These are phyloP conservation scores for Serendipita vermifera DNA, from an alignment of 768 basidiomycete species.

Conservation along the genomic window DNA sequence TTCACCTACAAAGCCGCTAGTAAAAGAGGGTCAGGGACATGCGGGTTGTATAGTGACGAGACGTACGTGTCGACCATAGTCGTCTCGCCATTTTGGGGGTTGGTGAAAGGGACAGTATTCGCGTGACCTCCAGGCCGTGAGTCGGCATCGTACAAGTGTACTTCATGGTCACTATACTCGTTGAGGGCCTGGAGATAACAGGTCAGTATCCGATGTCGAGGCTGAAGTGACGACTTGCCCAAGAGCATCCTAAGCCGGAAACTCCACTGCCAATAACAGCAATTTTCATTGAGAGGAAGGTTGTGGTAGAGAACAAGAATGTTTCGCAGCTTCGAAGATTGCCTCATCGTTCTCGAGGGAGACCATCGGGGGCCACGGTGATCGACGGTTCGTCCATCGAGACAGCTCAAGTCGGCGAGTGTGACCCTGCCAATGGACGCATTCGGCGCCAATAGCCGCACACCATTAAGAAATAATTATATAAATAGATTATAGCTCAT, in stretches of 20 bases:
- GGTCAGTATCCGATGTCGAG: not conserved
- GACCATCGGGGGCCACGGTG: no score
- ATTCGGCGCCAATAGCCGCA: no score
- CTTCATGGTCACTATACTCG: constrained; percentile 59
- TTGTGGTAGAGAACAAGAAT: not conserved
- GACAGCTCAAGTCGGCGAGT: no score
- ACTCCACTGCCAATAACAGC: constrained; percentile 68
- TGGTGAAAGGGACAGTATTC: constrained; percentile 48
- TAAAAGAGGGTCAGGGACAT: not conserved
- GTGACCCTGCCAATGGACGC: no score
- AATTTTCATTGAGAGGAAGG: constrained; percentile 25
- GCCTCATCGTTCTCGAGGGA: no score
- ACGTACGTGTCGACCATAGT: constrained; percentile 53
- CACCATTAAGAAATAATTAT: no score
- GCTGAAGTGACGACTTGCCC: constrained; percentile 34
- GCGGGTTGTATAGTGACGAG: not conserved
- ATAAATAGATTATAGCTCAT: no score
- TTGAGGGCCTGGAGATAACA: constrained; percentile 42
- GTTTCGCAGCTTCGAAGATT: not conserved
- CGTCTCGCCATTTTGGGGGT: constrained; percentile 28
- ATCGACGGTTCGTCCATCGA: no score
- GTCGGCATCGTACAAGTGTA: constrained; percentile 62
- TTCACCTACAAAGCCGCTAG: no score
- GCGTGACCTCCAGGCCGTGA: constrained; percentile 61
- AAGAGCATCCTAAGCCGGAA: constrained; percentile 65